Conservation (phyloP, 2,329 filamentous ascomycete species). For the Phyllosticta citriasiana region DNA sequence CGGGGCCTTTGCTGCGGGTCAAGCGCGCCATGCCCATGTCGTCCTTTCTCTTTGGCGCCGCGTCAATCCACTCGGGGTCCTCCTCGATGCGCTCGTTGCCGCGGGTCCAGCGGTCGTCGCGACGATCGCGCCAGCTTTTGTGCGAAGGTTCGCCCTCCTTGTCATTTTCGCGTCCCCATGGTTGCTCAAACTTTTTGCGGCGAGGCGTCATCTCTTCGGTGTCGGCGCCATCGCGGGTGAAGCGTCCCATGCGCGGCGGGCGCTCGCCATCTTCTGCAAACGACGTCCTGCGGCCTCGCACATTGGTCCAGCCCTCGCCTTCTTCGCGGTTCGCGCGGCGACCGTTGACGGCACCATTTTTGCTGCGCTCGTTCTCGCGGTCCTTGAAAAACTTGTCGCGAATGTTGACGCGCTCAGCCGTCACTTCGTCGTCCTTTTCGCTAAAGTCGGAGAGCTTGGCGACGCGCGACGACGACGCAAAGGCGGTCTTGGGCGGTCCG, state of each 20-base stretch:
- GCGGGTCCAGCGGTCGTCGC: conserved; percentile 42
- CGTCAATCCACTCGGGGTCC: conserved; percentile 8
- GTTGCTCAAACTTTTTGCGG: conserved; percentile 59
- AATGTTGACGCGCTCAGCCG: conserved; percentile 16
- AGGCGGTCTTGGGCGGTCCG: conserved; percentile 72
- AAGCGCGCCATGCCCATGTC: conserved; percentile 35
- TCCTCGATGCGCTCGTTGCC: conserved; percentile 40
- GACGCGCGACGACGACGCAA: conserved; percentile 62
- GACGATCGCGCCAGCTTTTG: conserved; percentile 49
- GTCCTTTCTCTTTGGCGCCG: conserved; percentile 43
- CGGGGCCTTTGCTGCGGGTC: conserved; percentile 40
- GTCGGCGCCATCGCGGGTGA: conserved; percentile 41
- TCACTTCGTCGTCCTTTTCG: conserved; percentile 30
- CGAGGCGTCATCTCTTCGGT: conserved; percentile 42
- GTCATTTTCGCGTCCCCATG: conserved; percentile 56
- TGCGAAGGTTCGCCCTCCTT: conserved; percentile 40
- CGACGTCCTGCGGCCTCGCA: conserved; percentile 59
- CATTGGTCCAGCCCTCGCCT: conserved; percentile 63
- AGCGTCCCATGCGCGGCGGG: conserved; percentile 47
- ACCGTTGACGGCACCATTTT: conserved; percentile 27
- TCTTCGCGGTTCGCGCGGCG: conserved; percentile 39
- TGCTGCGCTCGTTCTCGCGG: conserved; percentile 29
- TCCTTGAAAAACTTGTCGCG: conserved; percentile 34
- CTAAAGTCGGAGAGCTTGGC: conserved; percentile 33
- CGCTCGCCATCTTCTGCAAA: conserved; percentile 63